Base-by-base conservation (phyloP, 2,329 filamentous ascomycete species). In the Ophiosphaerella herpotricha region DNA sequence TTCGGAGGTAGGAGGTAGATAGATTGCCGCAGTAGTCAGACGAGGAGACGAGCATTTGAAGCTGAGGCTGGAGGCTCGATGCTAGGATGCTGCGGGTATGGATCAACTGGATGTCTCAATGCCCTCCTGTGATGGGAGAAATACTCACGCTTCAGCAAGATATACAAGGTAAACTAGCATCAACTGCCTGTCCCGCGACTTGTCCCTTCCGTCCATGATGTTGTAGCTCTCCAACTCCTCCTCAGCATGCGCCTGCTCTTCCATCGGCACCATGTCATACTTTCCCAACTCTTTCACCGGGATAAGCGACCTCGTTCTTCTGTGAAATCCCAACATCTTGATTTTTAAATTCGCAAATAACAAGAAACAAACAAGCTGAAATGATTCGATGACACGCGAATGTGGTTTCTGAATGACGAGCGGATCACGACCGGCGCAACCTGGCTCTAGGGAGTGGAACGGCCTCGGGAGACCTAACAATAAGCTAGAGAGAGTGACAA, bases 1-100 rank as follows among this genome's bases (percentile, higher is more conserved):
- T 77, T 44, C 74, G 73, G 39, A 78, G 67, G 46, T 79, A 79
- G 2, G 75, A 76, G 2, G 74, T 73, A 23, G 77, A 75, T 34
- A 77, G 71, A 44, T 69, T 74, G 37, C 75, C 73, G 56, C 77
- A 79, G 47, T 69, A 75, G 26, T 76, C 69, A 21, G 74, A 67
- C n/a, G 74, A 74, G 3, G 74, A 72, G 23, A 78, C 64, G 14
- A 79, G 70, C 64, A 78, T 75, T 52, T 75, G 74, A 34, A 79
- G 73, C 50, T 78, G 77, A 12, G 76, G 73, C 41, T 77, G 75
- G 6, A 79, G 70, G 44, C 75, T 77, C n/a, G 77, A 77, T 23
- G 76, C 74, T 74, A 79, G 78, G 59, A 79, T 77, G 33, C 72
- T 74, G 50, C 38, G 24, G 18, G 9, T 11, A 4, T 11, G 18